Base-by-base conservation (phyloP, 2,329 filamentous ascomycete genomes). In the Botrytis tulipae region DNA sequence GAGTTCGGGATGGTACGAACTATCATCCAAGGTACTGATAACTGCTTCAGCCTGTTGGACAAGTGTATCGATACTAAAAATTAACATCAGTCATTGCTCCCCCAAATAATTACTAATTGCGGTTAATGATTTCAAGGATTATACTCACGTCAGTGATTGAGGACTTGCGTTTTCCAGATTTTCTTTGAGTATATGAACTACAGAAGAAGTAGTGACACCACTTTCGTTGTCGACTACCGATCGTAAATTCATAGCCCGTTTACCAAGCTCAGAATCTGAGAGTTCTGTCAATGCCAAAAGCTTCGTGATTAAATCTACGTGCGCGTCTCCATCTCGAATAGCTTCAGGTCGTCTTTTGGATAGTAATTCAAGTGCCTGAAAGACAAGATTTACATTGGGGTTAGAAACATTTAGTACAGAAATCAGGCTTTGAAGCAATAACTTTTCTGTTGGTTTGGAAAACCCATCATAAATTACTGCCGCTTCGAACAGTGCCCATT, bases 201-300 rank as follows among this genome's bases (percentile, higher is more conserved):
- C 80, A 4, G 86, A 85, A 1, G 84, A 81, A 61, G 73, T 63
- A 10, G 73, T 57, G 20, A 68, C 32, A 25, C 61, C 73, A 22
- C 54, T 61, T 37, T 73, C n/a, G 7, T 59, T 62, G 18, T 68
- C 85, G 22, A 90, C 77, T 1, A 87, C 79, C 0, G 83, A 79
- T 20, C 84, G 85, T 35, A 90, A 69, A 60, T 67, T 73, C 25
- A 72, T 75, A 25, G 75, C 77, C 37, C 77, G 75, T 7, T 76
- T 74, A 12, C 74, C 75, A 40, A 79, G 70, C 22, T 70, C 72
- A 22, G 85, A 73, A 69, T 86, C 83, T 4, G 83, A 80, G 1
- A 86, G 81, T 76, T 91, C 89, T 5, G 85, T 87, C 10, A 90
- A 78, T 22, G 85, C 83, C 0, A 91, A 80, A 0, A 91, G 80